These are phyloP conservation scores for Penicillium sp. DNA, from an alignment of 2,329 filamentous ascomycete species.

Conservation along the genomic window DNA sequence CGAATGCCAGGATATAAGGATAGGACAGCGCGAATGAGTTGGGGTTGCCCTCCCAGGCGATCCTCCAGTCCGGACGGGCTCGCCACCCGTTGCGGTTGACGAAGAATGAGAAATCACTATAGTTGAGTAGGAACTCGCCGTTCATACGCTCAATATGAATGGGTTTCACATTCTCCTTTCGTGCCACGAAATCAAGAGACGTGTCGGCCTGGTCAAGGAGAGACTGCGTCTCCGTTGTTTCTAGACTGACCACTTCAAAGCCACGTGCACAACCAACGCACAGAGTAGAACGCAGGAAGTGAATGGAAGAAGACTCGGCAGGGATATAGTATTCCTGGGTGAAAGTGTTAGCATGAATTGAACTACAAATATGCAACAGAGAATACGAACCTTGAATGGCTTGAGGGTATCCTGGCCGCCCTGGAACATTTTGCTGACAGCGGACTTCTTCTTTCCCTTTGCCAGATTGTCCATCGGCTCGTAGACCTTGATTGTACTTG, in stretches of 20 bases:
- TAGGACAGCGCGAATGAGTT: conserved; percentile 89
- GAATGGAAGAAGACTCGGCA: conserved; percentile 93
- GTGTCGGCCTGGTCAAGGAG: conserved; percentile 95
- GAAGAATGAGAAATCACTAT: conserved; percentile 98
- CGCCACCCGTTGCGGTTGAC: conserved; percentile 98
- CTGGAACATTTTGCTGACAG: conserved; percentile 90
- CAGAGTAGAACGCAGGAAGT: conserved; percentile 92
- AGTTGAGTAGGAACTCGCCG: conserved; percentile 94
- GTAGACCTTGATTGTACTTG: conserved; percentile 97
- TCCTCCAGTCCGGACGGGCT: conserved; percentile 88
- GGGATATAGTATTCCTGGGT: conserved; percentile 87
- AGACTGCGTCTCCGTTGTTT: conserved; percentile 96
- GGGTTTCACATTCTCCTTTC: conserved; percentile 84
- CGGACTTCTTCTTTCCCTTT: conserved; percentile 90
- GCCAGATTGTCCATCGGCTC: conserved; percentile 92
- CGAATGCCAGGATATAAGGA: conserved; percentile 94
- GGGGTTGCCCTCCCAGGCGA: conserved; percentile 92
- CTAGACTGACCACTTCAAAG: conserved; percentile 91
- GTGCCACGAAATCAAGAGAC: conserved; percentile 89
- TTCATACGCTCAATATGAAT: conserved; percentile 96
- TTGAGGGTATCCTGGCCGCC: conserved; percentile 88
- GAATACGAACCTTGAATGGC: conserved; percentile 62
- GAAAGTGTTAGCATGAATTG: conserved; percentile 8
- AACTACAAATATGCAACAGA: neutral
- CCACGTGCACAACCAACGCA: conserved; percentile 92